Evolutionary conservation across 2,329 filamentous ascomycete species (phyloP), one percentile per base, ranked within the genome.

Genomic region (Cladophialophora chaetospira): DNA sequence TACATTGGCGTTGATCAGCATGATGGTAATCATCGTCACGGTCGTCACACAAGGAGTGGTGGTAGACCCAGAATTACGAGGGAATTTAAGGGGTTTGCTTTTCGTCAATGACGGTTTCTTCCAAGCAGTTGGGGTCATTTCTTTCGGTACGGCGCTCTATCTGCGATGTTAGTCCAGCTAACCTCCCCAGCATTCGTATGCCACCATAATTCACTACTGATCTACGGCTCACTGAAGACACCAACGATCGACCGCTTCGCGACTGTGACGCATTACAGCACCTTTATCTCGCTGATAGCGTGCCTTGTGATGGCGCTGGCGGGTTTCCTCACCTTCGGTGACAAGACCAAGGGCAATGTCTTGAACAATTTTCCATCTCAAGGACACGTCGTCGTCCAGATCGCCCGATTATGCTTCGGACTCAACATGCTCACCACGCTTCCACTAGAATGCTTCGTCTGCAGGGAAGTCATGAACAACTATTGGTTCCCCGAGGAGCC

Each of bases 381-480:
- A 73, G 63, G 63, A 10, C 97, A 96, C 73, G 81, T 87, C 66
- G 88, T 97, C 84, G 91, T 97, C 70, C 97, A 97, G 73, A 82
- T 99, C 57, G 94, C 94, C 19, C 88, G 94, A 51, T 82, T 99
- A 48, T 97, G 91, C 75, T 97, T 99, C 70, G 94, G 94, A 1
- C 82, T 99, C 64, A 99, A 99, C 79, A 99, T 99, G 94, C 85
- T 99, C 67, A 97, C 94, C 11, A 97, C 94, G 1, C 79, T 99
- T 31, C 94, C 94, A 0, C 86, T 99, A 58, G 94, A 99, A 78
- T 92, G 91, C 13, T 99, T 99, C 72, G 94, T 99, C 53, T 99
- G 94, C 74, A 85, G 94, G 68, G 94, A 97, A 74, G 92, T 97
- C 62, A 96, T 97, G 89, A 83, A 90, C 65, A 91, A 90, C 62